Percentiles rank a stretch among this genome's conserved stretches.
phyloP scores from a whole-genome alignment of 768 basidiomycete genomes.

The Russula vinacea region DNA sequence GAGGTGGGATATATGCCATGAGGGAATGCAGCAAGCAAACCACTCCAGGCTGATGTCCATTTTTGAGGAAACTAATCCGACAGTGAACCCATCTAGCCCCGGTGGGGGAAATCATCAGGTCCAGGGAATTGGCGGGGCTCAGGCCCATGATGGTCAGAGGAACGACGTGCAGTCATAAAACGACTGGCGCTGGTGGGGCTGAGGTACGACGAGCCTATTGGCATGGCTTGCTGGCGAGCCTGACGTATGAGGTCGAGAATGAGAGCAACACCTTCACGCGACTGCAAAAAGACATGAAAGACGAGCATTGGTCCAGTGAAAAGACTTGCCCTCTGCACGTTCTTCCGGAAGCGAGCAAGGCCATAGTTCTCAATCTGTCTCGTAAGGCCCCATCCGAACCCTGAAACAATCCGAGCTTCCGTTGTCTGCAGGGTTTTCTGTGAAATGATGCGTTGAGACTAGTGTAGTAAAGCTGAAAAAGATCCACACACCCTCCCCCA shows the following conservation, averaged over 20 bases:
- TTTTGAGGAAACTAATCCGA: conserved; percentile 12
- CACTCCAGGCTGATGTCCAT: background rate
- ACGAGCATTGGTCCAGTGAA: conserved; percentile 14
- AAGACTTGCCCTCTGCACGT: conserved; percentile 71
- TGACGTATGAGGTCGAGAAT: conserved; percentile 77
- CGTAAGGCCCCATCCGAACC: conserved; percentile 87
- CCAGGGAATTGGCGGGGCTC: conserved; percentile 13
- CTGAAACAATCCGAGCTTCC: conserved; percentile 82
- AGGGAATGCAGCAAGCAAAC: conserved; percentile 1
- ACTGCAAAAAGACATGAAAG: conserved; percentile 44
- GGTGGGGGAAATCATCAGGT: background rate
- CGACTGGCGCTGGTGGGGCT: conserved; percentile 24
- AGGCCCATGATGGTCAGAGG: conserved; percentile 3
- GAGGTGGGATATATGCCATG: conserved; percentile 19
- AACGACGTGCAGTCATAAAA: conserved; percentile 3
- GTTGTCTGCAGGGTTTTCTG: conserved; percentile 81
- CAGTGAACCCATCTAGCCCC: conserved; percentile 1
- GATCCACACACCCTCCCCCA: conserved; percentile 53
- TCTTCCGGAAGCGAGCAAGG: conserved; percentile 77
- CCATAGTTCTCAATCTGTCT: conserved; percentile 86
- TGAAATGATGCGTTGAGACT: conserved; percentile 17
- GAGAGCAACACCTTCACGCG: conserved; percentile 82
- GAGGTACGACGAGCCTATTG: conserved; percentile 36
- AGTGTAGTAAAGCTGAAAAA: background rate
- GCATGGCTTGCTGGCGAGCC: conserved; percentile 59